Percentiles rank a stretch among this genome's conserved stretches.
Conservation (phyloP, 2,329 filamentous ascomycete genomes). For the Xylariaceae sp. region DNA sequence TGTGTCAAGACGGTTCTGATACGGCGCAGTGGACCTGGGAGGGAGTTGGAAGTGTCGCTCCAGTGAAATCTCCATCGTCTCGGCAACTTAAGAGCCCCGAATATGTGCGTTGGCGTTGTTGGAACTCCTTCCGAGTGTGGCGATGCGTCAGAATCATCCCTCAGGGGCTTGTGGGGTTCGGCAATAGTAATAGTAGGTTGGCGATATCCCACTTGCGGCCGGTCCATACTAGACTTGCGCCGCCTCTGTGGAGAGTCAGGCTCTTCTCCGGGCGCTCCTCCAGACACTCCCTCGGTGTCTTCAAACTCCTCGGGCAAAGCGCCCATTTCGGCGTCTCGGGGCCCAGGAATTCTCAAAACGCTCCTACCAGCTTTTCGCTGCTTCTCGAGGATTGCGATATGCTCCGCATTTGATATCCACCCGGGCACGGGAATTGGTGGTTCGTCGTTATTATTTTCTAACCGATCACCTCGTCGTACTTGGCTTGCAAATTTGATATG, state of each 20-base stretch:
- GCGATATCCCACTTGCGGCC: slow-evolving; percentile 23
- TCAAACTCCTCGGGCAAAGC: slow-evolving; percentile 57
- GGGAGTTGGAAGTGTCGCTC: slow-evolving; percentile 28
- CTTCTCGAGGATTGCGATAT: slow-evolving; percentile 81
- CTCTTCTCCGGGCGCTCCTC: slow-evolving; percentile 7
- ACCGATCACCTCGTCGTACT: slow-evolving; percentile 45
- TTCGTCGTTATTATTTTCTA: slow-evolving; percentile 40
- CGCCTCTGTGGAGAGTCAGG: slow-evolving; percentile 30
- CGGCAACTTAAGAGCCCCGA: slow-evolving; percentile 37
- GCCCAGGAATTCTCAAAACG: slow-evolving; percentile 82
- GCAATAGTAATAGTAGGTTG: slow-evolving; percentile 61
- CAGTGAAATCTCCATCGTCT: slow-evolving; percentile 36
- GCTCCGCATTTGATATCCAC: slow-evolving; percentile 60
- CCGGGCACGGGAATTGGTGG: slow-evolving; percentile 46
- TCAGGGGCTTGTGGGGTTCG: slow-evolving; percentile 48
- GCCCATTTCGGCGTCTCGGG: slow-evolving; percentile 81
- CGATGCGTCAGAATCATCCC: slow-evolving; percentile 23
- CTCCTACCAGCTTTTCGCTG: slow-evolving; percentile 70
- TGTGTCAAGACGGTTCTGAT: slow-evolving; percentile 53
- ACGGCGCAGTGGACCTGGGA: slow-evolving; percentile 39
- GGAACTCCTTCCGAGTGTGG: slow-evolving; percentile 39
- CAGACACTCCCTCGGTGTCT: slow-evolving; percentile 22
- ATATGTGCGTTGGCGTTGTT: slow-evolving; percentile 36
- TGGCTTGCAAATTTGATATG: slow-evolving; percentile 59
- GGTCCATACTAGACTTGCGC: slow-evolving; percentile 28